phyloP scores from a whole-genome alignment of 2,329 filamentous ascomycete species.

The Lojkania enalia region DNA sequence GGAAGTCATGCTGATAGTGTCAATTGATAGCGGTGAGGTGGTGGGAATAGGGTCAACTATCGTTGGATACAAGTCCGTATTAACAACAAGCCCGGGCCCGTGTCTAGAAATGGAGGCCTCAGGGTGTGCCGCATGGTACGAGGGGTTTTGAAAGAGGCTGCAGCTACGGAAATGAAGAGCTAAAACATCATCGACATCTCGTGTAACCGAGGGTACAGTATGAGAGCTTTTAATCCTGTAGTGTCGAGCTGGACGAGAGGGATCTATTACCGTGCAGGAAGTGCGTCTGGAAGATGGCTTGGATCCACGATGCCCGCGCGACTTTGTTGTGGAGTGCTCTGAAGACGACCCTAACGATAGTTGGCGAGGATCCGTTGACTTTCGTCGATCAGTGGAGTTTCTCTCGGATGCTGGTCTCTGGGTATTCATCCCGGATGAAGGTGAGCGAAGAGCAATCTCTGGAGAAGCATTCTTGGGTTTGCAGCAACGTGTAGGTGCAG shows the following conservation, averaged over 20 bases:
- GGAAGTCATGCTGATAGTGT: slow-evolving; percentile 13
- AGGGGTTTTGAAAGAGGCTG: slow-evolving; percentile 38
- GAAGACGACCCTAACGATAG: slow-evolving; percentile 36
- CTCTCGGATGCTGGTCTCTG: slow-evolving; percentile 32
- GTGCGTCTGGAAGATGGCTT: slow-evolving; percentile 41
- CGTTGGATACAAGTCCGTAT: slow-evolving; percentile 14
- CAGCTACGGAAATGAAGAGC: slow-evolving; percentile 46
- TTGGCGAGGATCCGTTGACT: slow-evolving; percentile 25
- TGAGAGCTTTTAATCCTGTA: slow-evolving; percentile 41
- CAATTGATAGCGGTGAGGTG: slow-evolving; percentile 17
- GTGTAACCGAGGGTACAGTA: slow-evolving; percentile 26
- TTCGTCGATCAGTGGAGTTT: slow-evolving; percentile 7
- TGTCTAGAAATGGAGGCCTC: neutral
- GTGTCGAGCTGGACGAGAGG: slow-evolving; percentile 39
- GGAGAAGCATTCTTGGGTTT: slow-evolving; percentile 18
- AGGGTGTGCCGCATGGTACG: slow-evolving; percentile 25
- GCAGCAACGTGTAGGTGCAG: slow-evolving; percentile 23
- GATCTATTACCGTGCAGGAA: slow-evolving; percentile 40
- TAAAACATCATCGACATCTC: slow-evolving; percentile 45
- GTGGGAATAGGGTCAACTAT: too few relatives aligned
- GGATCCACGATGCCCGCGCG: slow-evolving; percentile 33
- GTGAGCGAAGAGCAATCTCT: slow-evolving; percentile 7
- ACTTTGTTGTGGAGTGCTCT: slow-evolving; percentile 30
- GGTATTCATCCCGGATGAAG: slow-evolving; percentile 16
- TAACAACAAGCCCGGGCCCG: too few relatives aligned